Percentiles rank a stretch among this genome's conserved stretches.
Evolutionary conservation across 228 moss, liverwort and hornwort species (phyloP).

Genomic region (Sphagnum fallax): DNA sequence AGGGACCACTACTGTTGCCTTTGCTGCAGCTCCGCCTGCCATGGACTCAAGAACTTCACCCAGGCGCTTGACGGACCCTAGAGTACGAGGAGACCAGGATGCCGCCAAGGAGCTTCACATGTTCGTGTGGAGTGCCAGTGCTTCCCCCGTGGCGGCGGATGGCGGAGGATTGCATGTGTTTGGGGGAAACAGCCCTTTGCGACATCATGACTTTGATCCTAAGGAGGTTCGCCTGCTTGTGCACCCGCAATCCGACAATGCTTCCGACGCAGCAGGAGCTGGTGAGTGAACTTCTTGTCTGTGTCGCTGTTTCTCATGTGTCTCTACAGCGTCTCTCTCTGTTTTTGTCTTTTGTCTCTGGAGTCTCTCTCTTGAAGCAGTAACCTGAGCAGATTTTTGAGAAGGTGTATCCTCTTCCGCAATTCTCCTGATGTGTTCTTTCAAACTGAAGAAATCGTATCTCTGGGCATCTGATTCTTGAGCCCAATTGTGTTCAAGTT

Average conservation of each 20-base stretch:
- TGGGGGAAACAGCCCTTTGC: constrained; percentile 39
- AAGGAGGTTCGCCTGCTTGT: constrained; percentile 69
- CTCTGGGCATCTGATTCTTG: too few relatives aligned
- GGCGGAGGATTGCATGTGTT: constrained; percentile 67
- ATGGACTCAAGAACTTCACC: constrained; percentile 46
- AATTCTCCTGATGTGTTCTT: too few relatives aligned
- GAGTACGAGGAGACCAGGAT: constrained; percentile 23
- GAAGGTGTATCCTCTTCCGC: background rate
- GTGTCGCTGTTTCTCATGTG: background rate
- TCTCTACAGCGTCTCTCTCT: background rate
- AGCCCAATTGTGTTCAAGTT: too few relatives aligned
- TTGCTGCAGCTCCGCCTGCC: constrained; percentile 8
- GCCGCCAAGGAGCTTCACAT: constrained; percentile 63
- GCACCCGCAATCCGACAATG: constrained; percentile 40
- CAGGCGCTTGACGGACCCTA: constrained; percentile 22
- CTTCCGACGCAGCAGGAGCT: constrained; percentile 3
- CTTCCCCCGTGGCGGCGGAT: constrained; percentile 38
- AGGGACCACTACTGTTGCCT: too few relatives aligned
- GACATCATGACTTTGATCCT: constrained; percentile 38
- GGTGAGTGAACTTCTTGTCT: constrained; percentile 8
- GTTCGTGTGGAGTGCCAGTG: constrained; percentile 64
- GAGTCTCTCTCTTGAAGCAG: background rate
- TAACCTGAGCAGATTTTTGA: background rate
- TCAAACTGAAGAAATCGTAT: too few relatives aligned
- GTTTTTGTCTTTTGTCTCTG: background rate